Conservation (phyloP, 176 grass and related monocot species). For the Ensete glaucum region DNA sequence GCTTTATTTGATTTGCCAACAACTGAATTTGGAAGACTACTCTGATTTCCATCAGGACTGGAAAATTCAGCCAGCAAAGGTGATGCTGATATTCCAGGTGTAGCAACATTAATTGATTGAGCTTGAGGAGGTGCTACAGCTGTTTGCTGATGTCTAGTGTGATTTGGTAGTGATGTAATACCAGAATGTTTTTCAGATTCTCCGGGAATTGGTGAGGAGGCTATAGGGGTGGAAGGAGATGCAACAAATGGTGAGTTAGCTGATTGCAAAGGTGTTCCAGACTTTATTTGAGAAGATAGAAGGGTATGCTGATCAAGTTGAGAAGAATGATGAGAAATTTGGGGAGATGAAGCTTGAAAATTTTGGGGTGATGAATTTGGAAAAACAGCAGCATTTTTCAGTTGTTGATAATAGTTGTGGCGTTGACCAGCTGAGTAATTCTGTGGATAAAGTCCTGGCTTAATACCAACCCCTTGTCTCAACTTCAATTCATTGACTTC, state of each 20-base stretch:
- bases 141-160: conserved; percentile 46
- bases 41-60: conserved; percentile 5
- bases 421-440: conserved; percentile 31
- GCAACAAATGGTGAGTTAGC: conserved; percentile 69
- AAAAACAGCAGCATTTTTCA: conserved; percentile 49
- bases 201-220: conserved; percentile 68
- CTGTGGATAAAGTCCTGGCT: conserved; percentile 76
- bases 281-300: conserved; percentile 72
- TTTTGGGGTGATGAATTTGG: conserved; percentile 92
- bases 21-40: not conserved
- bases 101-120: not conserved
- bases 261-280: conserved; percentile 70
- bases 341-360: conserved; percentile 86
- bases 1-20: not conserved
- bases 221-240: conserved; percentile 74
- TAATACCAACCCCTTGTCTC: conserved; percentile 57
- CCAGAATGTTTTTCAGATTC: conserved; percentile 58
- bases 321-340: conserved; percentile 74
- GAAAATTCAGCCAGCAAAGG: not conserved
- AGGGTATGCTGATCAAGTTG: conserved; percentile 81
- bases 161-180: conserved; percentile 57
- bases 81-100: conserved; percentile 17
- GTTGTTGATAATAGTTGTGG: conserved; percentile 53
- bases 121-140: conserved; percentile 34
- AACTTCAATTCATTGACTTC: conserved; percentile 61